Evolutionary conservation across 768 basidiomycete species (phyloP).

Genomic region (Steccherinum ochraceum): DNA sequence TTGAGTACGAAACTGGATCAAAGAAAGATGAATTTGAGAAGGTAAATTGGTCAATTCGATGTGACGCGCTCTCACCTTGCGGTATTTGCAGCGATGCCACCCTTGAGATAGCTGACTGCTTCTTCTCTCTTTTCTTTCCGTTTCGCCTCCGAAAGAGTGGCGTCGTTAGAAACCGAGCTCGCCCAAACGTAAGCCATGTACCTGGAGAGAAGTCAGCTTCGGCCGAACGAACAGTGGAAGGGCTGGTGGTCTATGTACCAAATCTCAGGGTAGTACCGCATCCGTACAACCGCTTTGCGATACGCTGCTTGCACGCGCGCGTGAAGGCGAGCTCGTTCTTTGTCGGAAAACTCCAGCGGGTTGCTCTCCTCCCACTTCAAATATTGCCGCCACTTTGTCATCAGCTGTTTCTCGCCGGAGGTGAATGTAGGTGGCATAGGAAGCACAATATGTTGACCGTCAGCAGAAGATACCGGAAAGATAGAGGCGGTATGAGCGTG

Average conservation of each 20-base stretch:
- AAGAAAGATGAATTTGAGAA: neutral
- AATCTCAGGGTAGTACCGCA: conserved; percentile 92
- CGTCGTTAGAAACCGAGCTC: conserved; percentile 45
- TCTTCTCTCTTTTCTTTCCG: conserved; percentile 52
- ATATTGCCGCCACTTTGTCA: conserved; percentile 87
- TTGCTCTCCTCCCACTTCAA: conserved; percentile 94
- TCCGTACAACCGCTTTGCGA: conserved; percentile 79
- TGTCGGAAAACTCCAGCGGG: conserved; percentile 85
- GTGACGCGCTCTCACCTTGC: conserved; percentile 67
- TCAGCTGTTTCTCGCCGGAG: conserved; percentile 61
- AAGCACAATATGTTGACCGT: conserved; percentile 45
- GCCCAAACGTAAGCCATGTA: conserved; percentile 87
- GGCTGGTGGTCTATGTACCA: conserved; percentile 46
- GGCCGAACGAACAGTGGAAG: conserved; percentile 3
- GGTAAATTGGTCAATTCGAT: neutral
- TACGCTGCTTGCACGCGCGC: conserved; percentile 75
- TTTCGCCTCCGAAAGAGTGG: neutral
- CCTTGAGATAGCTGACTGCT: conserved; percentile 65
- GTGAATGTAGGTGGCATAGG: conserved; percentile 70
- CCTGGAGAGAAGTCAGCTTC: conserved; percentile 35
- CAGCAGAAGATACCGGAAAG: conserved; percentile 39
- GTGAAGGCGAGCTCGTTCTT: conserved; percentile 58
- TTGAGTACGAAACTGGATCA: conserved; percentile 69
- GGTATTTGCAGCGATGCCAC: conserved; percentile 83
- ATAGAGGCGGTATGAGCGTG: conserved; percentile 58